Evolutionary conservation across 371 early-diverging fungal species (phyloP).

Genomic region (Amoeboaphelidium occidentale): DNA sequence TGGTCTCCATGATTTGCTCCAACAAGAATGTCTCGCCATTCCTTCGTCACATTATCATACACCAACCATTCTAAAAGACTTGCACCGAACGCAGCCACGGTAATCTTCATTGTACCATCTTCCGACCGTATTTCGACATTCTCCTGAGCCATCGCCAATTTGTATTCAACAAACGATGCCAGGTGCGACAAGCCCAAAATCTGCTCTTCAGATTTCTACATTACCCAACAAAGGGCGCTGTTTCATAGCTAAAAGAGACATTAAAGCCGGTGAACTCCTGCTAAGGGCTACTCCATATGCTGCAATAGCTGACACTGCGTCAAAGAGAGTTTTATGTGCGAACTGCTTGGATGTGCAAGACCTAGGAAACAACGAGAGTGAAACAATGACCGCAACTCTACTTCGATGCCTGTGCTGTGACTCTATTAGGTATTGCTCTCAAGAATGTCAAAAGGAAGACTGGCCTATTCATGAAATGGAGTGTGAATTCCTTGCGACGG

Average conservation of each 20-base stretch:
- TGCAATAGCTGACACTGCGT: background rate
- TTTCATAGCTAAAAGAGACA: background rate
- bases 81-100: too few species aligned
- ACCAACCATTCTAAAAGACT: too few species aligned
- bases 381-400: background rate
- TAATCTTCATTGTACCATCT: too few species aligned
- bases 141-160: too few species aligned
- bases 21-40: too few species aligned
- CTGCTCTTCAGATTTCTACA: too few species aligned
- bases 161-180: too few species aligned
- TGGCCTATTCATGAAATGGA: background rate
- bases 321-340: background rate
- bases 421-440: background rate
- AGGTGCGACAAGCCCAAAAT: too few species aligned
- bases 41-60: too few species aligned
- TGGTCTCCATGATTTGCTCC: too few species aligned
- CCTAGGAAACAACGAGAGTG: background rate
- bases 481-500: background rate
- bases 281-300: background rate
- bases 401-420: background rate
- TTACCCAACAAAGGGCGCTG: background rate
- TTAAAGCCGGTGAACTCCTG: background rate
- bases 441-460: background rate
- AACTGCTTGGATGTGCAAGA: background rate
- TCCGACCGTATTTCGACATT: too few species aligned